Evolutionary conservation across 2,329 filamentous ascomycete genomes (phyloP).

Genomic region (Herpotrichia juniperi): DNA sequence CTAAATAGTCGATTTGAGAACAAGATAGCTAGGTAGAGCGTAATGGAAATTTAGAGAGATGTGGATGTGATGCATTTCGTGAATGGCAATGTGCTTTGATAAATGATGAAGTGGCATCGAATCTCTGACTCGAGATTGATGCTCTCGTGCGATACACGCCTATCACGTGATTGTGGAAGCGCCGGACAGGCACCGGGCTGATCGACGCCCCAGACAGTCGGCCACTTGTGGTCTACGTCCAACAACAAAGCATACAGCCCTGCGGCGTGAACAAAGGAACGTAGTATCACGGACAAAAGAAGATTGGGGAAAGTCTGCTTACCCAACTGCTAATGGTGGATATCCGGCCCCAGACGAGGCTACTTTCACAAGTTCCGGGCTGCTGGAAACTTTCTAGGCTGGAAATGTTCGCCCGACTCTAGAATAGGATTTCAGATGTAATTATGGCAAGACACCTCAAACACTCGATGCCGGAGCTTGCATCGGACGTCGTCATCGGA

Average conservation of each 20-base stretch:
- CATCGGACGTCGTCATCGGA: background rate
- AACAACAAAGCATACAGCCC: constrained; percentile 10
- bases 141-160: constrained; percentile 11
- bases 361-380: background rate
- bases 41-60: background rate
- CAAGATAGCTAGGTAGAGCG: background rate
- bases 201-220: constrained; percentile 10
- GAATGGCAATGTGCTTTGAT: constrained; percentile 9
- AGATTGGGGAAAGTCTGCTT: background rate
- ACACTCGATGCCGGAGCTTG: background rate
- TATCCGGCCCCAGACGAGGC: background rate
- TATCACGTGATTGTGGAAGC: constrained; percentile 14
- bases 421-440: background rate
- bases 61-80: background rate
- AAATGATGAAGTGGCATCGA: background rate
- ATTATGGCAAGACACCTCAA: background rate
- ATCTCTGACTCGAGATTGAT: background rate
- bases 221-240: constrained; percentile 5
- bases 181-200: constrained; percentile 6
- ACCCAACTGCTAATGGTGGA: background rate
- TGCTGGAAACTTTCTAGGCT: background rate
- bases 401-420: background rate
- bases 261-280: constrained; percentile 1
- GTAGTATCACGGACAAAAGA: background rate
- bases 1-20: background rate